Evolutionary conservation across 495 filamentous ascomycete genomes (phyloP).

Genomic region (Penicillium coffeae): DNA sequence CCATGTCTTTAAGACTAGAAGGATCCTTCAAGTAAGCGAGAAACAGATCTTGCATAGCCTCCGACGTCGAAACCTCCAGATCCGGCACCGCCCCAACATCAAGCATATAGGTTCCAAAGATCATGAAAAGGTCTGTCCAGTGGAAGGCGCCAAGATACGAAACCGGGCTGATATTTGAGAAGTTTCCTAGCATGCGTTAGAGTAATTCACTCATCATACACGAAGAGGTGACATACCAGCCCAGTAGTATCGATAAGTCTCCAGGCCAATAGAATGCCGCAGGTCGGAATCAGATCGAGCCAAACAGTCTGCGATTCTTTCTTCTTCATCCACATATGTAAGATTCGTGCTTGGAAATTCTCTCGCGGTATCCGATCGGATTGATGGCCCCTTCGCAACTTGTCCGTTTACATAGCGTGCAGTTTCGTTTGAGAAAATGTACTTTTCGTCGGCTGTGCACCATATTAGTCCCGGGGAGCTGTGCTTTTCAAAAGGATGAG

Average conservation of each 20-base stretch:
- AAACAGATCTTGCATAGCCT: conserved; percentile 39
- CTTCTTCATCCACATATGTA: conserved; percentile 18
- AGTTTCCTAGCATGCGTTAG: conserved; percentile 42
- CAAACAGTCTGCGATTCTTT: conserved; percentile 5
- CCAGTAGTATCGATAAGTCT: conserved; percentile 20
- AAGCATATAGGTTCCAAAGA: conserved; percentile 40
- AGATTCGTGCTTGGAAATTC: conserved; percentile 37
- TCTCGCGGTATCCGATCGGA: conserved; percentile 40
- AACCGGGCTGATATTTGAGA: conserved; percentile 40
- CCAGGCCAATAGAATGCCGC: conserved; percentile 11
- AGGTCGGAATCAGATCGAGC: conserved; percentile 26
- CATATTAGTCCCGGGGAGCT: no score
- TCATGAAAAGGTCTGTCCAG: conserved; percentile 39
- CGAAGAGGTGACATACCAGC: conserved; percentile 1
- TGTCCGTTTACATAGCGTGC: conserved; percentile 13
- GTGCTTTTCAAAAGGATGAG: no score
- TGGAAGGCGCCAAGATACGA: conserved; percentile 46
- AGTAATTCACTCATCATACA: no score
- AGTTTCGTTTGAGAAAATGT: conserved; percentile 39
- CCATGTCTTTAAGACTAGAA: background rate
- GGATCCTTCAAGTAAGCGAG: conserved; percentile 19
- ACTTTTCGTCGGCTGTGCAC: conserved; percentile 21
- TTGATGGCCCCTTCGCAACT: conserved; percentile 26
- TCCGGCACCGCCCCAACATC: conserved; percentile 24
- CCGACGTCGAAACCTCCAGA: conserved; percentile 32